Evolutionary conservation across 768 basidiomycete species (phyloP), one percentile per base, ranked within the genome.

Genomic region (Termitomyces sp.): DNA sequence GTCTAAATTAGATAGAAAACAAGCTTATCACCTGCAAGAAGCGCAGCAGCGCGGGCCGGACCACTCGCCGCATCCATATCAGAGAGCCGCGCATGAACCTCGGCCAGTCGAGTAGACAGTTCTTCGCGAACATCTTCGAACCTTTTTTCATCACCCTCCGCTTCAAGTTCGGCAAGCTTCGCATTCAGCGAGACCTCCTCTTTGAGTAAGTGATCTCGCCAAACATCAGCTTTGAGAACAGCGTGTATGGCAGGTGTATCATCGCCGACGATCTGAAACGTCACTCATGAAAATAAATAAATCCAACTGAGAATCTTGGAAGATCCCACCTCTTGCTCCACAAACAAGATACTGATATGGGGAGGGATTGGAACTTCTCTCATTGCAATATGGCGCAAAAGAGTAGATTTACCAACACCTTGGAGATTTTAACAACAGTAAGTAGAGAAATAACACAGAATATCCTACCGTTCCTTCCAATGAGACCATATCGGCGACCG

Each of bases 51-150:
- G 46, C 97, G 76, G 7, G 93, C 88, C n/a, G 97, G 97, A 3
- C 94, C 97, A 68, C 90, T 96, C 68, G 92, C 96, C 3, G 96
- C 96, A 63, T 99, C 97, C 87, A 99, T 98, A 49, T 99, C 97
- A n/a, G 94, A 86, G 46, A 98, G 73, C 47, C 89, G 82, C 46
- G 88, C 76, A 68, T 98, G 97, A 5, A 97, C 90, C 61, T 99
- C 96, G 2, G 90, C 86, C 32, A 98, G 70, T 54, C 94, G 79
- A 8, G 82, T 78, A 2, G 88, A 85, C 2, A 91, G 79, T 61
- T 95, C 95, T 66, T 97, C 94, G 64, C 89, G 82, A 14, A 90
- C 86, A 64, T 92, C 92, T 64, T 88, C 90, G 39, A 90, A 85
- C 16, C 87, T 81, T 62, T 88, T 89, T 50, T 91, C 90, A 59